Evolutionary conservation across 2,329 filamentous ascomycete species (phyloP), one percentile per base, ranked within the genome.

Genomic region (Parasarocladium wereldwijsianum): DNA sequence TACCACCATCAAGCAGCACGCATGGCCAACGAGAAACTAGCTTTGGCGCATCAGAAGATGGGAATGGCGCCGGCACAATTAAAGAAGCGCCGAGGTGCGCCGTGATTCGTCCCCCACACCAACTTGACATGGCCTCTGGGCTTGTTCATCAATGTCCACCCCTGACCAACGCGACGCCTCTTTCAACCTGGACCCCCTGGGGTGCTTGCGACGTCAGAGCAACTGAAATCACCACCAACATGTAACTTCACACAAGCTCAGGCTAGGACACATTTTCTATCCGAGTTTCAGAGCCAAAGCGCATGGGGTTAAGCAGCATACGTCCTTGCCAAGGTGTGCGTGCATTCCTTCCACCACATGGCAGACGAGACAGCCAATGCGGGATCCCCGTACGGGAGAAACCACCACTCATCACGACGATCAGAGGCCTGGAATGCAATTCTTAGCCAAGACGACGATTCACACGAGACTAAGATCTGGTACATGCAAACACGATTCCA

Each of bases 61-160:
- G 6, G 19, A 21, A 24, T 30, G 20, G 28, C 20, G 28, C 28
- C 28, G 28, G 28, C 28, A 30, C 19, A 24, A 30, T 21, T 16
- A 23, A 21, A 30, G 28, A 30, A 30, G 28, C 28, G 28, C 28
- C 28, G 28, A 30, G 28, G 23, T 23, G 20, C 12, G 28, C 28
- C 28, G 28, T n/a, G n/a, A n/a, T n/a, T n/a, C n/a, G n/a, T n/a
- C 29, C 19, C 16, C 30, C 17, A 31, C 29, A 29, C 22, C 33
- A 5, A 16, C 25, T 17, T 26, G 12, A 41, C 35, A 39, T 36
- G 38, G 34, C 40, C 40, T 31, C 31, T 36, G 35, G 41, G 39
- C 36, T 32, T 39, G 32, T 34, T 30, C n/a, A n/a, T n/a, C n/a
- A n/a, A n/a, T n/a, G n/a, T n/a, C n/a, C n/a, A n/a, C n/a, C n/a